Conservation (phyloP, 169 alveolate species). For the Plasmodium relictum region DNA sequence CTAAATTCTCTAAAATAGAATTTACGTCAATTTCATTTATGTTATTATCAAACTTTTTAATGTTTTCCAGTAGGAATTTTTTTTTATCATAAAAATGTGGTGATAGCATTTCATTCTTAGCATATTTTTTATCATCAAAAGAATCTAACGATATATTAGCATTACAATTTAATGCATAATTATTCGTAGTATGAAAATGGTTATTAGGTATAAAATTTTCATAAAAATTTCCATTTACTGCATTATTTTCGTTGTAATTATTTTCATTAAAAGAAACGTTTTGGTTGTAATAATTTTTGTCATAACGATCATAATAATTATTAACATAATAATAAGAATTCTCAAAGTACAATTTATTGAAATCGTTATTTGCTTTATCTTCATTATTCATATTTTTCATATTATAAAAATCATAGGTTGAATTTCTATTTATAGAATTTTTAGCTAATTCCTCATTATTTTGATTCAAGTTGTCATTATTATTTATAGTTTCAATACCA, state of each 20-base stretch:
- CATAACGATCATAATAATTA: slow-evolving; percentile 24
- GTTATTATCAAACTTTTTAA: slow-evolving; percentile 37
- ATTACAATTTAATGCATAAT: slow-evolving; percentile 11
- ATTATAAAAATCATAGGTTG: slow-evolving; percentile 15
- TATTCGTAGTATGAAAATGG: background rate
- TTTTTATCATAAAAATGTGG: slow-evolving; percentile 26
- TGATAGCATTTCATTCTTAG: slow-evolving; percentile 15
- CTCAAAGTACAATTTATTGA: slow-evolving; percentile 26
- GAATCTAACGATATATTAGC: background rate
- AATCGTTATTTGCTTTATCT: background rate
- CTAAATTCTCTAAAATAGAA: slow-evolving; percentile 27
- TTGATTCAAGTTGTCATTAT: slow-evolving; percentile 11
- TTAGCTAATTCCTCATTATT: slow-evolving; percentile 13
- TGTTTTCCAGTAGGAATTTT: slow-evolving; percentile 30
- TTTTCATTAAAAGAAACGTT: background rate
- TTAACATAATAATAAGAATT: slow-evolving; percentile 26
- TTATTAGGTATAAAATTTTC: slow-evolving; percentile 1
- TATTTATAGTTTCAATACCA: slow-evolving; percentile 21
- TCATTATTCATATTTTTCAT: slow-evolving; percentile 15
- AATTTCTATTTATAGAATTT: background rate
- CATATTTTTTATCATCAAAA: slow-evolving; percentile 6
- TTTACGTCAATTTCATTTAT: slow-evolving; percentile 44
- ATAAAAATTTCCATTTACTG: background rate
- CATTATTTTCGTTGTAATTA: slow-evolving; percentile 1
- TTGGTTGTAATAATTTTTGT: slow-evolving; percentile 13